These are phyloP conservation scores for Cyclaneusma minus DNA, from an alignment of 2,329 filamentous ascomycete genomes.

Conservation along the genomic window DNA sequence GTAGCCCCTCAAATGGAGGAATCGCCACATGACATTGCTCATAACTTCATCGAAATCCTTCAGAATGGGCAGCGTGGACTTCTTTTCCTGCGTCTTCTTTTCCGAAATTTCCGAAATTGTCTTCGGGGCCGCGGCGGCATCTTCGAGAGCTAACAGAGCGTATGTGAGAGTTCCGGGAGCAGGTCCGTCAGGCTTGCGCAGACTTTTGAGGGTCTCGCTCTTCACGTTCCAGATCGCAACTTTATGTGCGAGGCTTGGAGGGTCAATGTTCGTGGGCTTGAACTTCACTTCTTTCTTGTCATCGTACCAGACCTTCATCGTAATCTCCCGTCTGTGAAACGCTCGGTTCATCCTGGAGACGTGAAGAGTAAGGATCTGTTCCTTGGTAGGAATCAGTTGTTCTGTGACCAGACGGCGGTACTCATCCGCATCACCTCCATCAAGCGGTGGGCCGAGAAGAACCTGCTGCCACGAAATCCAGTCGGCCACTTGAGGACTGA, in stretches of 20 bases:
- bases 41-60: constrained; percentile 55
- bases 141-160: constrained; percentile 52
- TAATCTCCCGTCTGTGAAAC: constrained; percentile 66
- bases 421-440: constrained; percentile 63
- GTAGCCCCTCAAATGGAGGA: constrained; percentile 80
- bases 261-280: constrained; percentile 37
- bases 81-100: constrained; percentile 25
- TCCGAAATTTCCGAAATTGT: too few species aligned
- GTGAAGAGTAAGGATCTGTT: constrained; percentile 63
- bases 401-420: constrained; percentile 68
- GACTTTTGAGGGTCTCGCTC: constrained; percentile 33
- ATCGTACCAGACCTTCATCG: constrained; percentile 74
- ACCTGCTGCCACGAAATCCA: constrained; percentile 72
- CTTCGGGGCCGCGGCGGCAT: constrained; percentile 52
- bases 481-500: constrained; percentile 64
- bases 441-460: constrained; percentile 66
- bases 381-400: constrained; percentile 59
- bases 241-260: constrained; percentile 30
- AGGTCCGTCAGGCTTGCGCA: constrained; percentile 26
- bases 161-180: constrained; percentile 34
- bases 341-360: constrained; percentile 69
- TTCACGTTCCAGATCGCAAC: constrained; percentile 59
- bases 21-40: constrained; percentile 69
- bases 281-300: constrained; percentile 51
- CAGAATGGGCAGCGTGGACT: constrained; percentile 17